Evolutionary conservation across 129 eudicot genomes (phyloP).

Genomic region (Scalesia atractyloides): DNA sequence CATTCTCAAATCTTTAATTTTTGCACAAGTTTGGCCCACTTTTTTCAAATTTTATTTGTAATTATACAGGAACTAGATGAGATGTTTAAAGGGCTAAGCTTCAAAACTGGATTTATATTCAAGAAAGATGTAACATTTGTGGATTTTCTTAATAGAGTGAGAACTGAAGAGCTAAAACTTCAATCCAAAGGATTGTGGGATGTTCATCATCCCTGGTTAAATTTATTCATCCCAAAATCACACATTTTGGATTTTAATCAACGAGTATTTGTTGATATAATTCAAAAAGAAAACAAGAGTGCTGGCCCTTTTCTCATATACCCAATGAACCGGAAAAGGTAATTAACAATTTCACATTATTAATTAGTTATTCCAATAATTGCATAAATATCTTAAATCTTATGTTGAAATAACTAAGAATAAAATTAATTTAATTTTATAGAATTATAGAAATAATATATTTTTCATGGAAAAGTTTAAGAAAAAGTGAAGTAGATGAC

Average conservation of each 20-base stretch:
- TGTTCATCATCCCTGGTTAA: conserved; percentile 95
- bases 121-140: conserved; percentile 50
- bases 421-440: neutral
- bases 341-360: conserved; percentile 13
- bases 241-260: conserved; percentile 56
- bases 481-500: neutral
- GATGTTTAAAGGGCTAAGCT: conserved; percentile 47
- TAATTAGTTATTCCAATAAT: neutral
- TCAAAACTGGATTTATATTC: conserved; percentile 50
- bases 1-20: neutral
- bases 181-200: conserved; percentile 63
- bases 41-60: neutral
- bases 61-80: conserved; percentile 48
- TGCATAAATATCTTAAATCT: neutral
- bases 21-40: neutral
- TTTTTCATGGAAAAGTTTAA: neutral
- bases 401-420: neutral
- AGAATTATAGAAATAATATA: neutral
- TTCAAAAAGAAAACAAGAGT: conserved; percentile 43
- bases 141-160: conserved; percentile 74
- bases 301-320: conserved; percentile 80
- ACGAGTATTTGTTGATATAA: conserved; percentile 52
- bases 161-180: conserved; percentile 57
- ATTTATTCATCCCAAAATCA: conserved; percentile 75
- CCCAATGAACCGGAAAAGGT: conserved; percentile 67